Evolutionary conservation across 2,329 filamentous ascomycete genomes (phyloP).

Genomic region (Drechslera avenae): DNA sequence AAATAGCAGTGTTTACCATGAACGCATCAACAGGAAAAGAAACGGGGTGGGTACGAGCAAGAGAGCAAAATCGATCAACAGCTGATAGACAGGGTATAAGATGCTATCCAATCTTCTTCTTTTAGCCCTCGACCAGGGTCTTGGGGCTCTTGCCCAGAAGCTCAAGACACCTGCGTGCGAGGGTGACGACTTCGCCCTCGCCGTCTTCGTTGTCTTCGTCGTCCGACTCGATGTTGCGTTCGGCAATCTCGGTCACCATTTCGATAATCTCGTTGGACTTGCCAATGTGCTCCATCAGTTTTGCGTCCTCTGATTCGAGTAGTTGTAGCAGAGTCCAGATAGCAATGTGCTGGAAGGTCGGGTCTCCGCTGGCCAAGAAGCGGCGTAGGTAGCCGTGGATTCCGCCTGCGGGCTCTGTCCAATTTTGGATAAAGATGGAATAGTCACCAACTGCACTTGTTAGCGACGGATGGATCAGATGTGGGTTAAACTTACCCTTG

Average conservation of each 20-base stretch:
- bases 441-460: conserved; percentile 81
- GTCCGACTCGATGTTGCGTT: conserved; percentile 85
- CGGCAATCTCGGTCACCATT: conserved; percentile 89
- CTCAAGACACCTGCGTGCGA: conserved; percentile 89
- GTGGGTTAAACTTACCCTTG: conserved; percentile 68
- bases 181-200: conserved; percentile 87
- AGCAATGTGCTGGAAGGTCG: conserved; percentile 98
- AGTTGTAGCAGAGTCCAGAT: conserved; percentile 97
- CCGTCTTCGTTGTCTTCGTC: conserved; percentile 87
- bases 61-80: conserved; percentile 19
- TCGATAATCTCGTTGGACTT: conserved; percentile 89
- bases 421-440: conserved; percentile 92
- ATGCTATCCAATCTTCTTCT: conserved; percentile 27
- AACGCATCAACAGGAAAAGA: conserved; percentile 34
- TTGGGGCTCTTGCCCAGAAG: conserved; percentile 80
- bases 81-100: conserved; percentile 33
- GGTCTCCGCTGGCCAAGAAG: conserved; percentile 91
- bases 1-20: conserved; percentile 25
- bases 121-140: conserved; percentile 77
- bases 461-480: conserved; percentile 27
- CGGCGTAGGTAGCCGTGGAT: conserved; percentile 94
- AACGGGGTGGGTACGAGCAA: conserved; percentile 28
- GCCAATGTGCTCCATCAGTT: conserved; percentile 84
- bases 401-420: conserved; percentile 88
- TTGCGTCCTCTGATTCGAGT: conserved; percentile 91